Base-by-base conservation (phyloP, 352 stramenopile species). In the Globisporangium iwayamae region DNA sequence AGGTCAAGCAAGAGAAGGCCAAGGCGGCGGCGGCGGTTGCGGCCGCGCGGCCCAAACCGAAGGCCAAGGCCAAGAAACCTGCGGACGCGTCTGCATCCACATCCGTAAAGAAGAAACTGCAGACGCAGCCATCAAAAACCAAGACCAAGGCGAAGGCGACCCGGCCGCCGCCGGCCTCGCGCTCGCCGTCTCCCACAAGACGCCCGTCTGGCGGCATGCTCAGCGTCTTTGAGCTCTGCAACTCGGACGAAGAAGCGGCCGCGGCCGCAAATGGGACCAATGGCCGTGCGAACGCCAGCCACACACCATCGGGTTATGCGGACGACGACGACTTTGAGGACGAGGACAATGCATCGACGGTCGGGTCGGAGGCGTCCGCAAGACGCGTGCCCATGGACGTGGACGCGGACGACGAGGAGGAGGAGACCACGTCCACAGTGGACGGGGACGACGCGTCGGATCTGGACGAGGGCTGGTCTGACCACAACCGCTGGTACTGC, bases 401-500 rank as follows among this genome's bases (percentile, higher is more conserved):
- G 43, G 74, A 69, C 18, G 60, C 68, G 18, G 82, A 80, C 30
- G 67, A 73, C 45, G 73, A 70, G 16, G 70, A 66, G 20, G 68
- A 63, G 46, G 56, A 66, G 34, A 65, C 56, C 56, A 54, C 79
- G 62, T 58, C 72, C 62, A 51, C 32, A 63, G 52, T 75, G 68
- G 78, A 76, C 11, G 75, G 68, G 11, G 70, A 81, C 48, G 62
- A 83, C 62, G 69, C 67, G 46, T 65, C 68, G 4, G 71, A 70
- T 14, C 56, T 46, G 4, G 78, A 91, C 61, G 85, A 94, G 41
- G 81, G 78, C 50, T 94, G 85, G 85, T 75, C 83, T 1, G 87
- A 96, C 65, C 85, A 96, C 67, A 96, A 96, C 68, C 85, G 85
- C 25, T 94, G 85, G 85, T 96, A 96, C 70, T 96, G 87, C 72